A percentile compares a stretch with the other conserved stretches of the same genome.
These are phyloP conservation scores for Xylaria acuta DNA, from an alignment of 495 filamentous ascomycete genomes.

Conservation along the genomic window DNA sequence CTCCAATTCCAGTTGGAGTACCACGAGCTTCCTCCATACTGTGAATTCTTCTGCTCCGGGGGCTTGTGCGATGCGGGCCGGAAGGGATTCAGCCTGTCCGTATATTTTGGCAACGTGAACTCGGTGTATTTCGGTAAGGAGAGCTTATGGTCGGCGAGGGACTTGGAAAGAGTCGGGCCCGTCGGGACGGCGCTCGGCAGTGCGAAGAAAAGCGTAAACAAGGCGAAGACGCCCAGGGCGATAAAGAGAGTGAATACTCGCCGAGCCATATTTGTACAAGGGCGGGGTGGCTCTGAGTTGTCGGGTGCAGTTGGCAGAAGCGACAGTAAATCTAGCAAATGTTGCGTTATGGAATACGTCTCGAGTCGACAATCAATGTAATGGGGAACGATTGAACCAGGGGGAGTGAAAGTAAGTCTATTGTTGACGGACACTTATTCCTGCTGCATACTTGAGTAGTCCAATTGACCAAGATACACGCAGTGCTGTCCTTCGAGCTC, in stretches of 20 bases:
- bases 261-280: conserved; percentile 29
- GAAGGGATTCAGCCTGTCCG: conserved; percentile 61
- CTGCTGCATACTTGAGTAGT: not conserved
- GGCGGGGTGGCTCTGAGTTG: not conserved
- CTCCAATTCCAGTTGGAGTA: conserved; percentile 88
- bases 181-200: conserved; percentile 51
- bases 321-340: not conserved
- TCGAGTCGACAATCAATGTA: not conserved
- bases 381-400: conserved; percentile 1
- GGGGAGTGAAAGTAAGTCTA: not conserved
- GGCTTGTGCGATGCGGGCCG: conserved; percentile 75
- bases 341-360: not conserved
- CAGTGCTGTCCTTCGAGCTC: not conserved
- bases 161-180: conserved; percentile 44
- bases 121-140: conserved; percentile 50
- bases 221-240: conserved; percentile 48
- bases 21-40: conserved; percentile 81
- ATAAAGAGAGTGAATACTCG: conserved; percentile 54
- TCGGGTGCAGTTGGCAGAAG: not conserved
- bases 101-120: conserved; percentile 31
- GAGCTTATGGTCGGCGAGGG: conserved; percentile 48
- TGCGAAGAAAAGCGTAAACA: conserved; percentile 56
- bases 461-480: not conserved
- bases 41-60: conserved; percentile 74
- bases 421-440: not conserved